Evolutionary conservation across 2,329 filamentous ascomycete species (phyloP), one percentile per base, ranked within the genome.

Genomic region (Alternaria arborescens): DNA sequence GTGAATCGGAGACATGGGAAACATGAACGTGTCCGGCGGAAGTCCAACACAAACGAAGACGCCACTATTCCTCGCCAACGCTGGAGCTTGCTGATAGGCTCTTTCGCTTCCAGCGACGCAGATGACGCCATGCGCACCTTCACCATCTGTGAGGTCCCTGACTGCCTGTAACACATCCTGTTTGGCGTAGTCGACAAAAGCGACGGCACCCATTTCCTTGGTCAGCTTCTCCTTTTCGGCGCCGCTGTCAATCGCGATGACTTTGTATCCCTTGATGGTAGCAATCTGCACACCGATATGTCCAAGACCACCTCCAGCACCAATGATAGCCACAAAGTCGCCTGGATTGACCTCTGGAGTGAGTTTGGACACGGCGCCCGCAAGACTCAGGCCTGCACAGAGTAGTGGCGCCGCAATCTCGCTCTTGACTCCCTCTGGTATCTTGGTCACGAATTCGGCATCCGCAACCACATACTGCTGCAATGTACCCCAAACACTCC

Each of bases 191-290:
- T 98, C 94, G 73, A 97, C 86, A 72, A 89, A 97, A 30, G 85
- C 76, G 16, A 82, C 78, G 3, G 92, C 89, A 38, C 93, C 94
- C 62, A 97, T 88, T 72, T 87, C 83, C 65, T 82, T 80, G 78
- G 86, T 89, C 79, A 93, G 85, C 65, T 86, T 81, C 71, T 82
- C 85, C 86, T 97, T 97, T 79, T 96, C 93, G 1, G 87, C 86
- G 38, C 93, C 94, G 52, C 86, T 87, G 74, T 97, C 94, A 69
- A 97, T 93, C 66, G 91, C 93, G 75, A 97, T 89, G 69, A 89
- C 84, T 66, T 89, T 86, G 59, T 96, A 83, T 55, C 94, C 94
- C 91, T 97, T 96, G 57, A 93, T 93, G 77, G 89, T 91, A 14
- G 76, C 75, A 80, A 96, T 96, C 81, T 97, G 93, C 68, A 92